Evolutionary conservation across 2,329 filamentous ascomycete genomes (phyloP).

Genomic region (Colletotrichum salicis): DNA sequence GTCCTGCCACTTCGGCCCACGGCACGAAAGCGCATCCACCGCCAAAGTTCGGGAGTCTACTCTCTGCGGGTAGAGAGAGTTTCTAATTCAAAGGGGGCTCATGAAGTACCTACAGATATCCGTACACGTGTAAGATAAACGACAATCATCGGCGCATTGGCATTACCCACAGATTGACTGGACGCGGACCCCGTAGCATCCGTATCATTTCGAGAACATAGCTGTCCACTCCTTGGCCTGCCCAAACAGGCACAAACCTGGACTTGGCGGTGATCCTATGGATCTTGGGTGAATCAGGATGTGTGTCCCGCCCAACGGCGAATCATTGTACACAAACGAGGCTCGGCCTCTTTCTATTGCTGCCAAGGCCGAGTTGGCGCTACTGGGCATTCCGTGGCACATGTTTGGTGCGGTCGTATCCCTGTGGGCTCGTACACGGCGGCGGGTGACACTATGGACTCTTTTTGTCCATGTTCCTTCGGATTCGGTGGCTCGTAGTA

Average conservation of each 20-base stretch:
- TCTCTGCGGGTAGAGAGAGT: background rate
- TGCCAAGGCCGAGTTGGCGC: conserved; percentile 8
- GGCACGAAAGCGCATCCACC: background rate
- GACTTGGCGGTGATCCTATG: conserved; percentile 3
- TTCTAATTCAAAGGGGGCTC: background rate
- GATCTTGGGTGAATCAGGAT: background rate
- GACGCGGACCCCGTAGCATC: background rate
- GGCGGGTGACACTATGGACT: background rate
- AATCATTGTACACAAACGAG: background rate
- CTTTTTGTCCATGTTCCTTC: background rate
- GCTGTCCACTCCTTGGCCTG: background rate
- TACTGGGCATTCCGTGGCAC: conserved; percentile 3
- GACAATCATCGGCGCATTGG: background rate
- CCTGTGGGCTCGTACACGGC: background rate
- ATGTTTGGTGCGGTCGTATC: background rate
- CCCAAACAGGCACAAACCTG: background rate
- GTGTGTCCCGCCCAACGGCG: background rate
- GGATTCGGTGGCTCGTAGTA: background rate
- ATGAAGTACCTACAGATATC: background rate
- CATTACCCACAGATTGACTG: background rate
- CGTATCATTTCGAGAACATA: background rate
- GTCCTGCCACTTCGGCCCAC: background rate
- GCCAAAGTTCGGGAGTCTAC: background rate
- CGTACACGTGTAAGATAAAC: background rate
- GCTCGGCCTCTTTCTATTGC: background rate